These are phyloP conservation scores for Fusarium poae DNA, from an alignment of 2,329 filamentous ascomycete species.

Conservation along the genomic window DNA sequence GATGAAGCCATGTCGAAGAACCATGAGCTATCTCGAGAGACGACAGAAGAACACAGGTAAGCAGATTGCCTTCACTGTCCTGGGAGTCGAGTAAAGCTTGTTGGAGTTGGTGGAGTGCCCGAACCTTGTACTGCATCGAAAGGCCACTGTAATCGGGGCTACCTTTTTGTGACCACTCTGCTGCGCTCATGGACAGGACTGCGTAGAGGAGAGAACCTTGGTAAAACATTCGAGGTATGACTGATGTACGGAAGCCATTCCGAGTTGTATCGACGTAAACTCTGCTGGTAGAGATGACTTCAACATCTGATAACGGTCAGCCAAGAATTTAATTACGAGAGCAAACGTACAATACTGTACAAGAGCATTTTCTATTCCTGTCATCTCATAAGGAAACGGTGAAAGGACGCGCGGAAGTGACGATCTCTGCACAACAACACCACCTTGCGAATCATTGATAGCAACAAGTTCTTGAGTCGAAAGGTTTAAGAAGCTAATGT, in stretches of 20 bases:
- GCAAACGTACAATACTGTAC: conserved; percentile 44
- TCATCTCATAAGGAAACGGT: conserved; percentile 18
- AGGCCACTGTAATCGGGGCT: conserved; percentile 36
- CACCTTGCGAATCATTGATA: conserved; percentile 7
- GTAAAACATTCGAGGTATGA: conserved; percentile 40
- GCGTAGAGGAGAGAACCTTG: conserved; percentile 37
- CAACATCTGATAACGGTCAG: conserved; percentile 37
- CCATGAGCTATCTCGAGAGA: conserved; percentile 46
- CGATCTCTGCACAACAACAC: neutral
- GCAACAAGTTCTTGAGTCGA: conserved; percentile 32
- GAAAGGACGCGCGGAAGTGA: conserved; percentile 25
- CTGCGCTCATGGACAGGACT: conserved; percentile 45
- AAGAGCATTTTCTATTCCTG: conserved; percentile 31
- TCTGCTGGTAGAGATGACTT: conserved; percentile 42
- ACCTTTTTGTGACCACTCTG: conserved; percentile 43
- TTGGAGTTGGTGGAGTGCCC: conserved; percentile 39
- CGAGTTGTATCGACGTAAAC: conserved; percentile 44
- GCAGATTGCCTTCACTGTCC: conserved; percentile 39
- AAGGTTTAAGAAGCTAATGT: conserved; percentile 36
- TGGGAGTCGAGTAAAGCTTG: conserved; percentile 20
- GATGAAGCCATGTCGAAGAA: conserved; percentile 41
- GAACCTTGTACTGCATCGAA: conserved; percentile 44
- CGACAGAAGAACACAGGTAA: conserved; percentile 43
- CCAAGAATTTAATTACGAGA: accelerated
- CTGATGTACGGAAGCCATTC: conserved; percentile 42